phyloP scores from a whole-genome alignment of 768 basidiomycete genomes.

The Trametes cinnabarina region DNA sequence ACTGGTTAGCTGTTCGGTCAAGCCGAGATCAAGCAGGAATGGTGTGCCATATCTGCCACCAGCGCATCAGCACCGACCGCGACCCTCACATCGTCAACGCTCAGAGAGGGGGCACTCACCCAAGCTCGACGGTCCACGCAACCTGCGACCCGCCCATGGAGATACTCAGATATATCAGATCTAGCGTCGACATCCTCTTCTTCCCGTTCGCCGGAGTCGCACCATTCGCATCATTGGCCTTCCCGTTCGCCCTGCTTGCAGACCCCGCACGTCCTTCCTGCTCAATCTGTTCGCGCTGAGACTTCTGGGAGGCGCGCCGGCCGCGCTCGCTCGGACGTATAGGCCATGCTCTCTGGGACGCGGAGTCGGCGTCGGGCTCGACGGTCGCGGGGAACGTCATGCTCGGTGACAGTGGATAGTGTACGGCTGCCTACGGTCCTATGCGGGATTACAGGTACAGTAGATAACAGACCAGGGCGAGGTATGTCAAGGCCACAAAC shows the following conservation, averaged over 20 bases:
- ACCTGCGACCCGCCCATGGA: slow-evolving; percentile 96
- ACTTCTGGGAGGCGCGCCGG: slow-evolving; percentile 14
- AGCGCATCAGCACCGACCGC: neutral
- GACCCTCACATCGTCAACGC: neutral
- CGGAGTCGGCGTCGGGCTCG: slow-evolving; percentile 69
- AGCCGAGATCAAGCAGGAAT: slow-evolving; percentile 74
- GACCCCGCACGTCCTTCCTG: slow-evolving; percentile 5
- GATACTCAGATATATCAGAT: slow-evolving; percentile 75
- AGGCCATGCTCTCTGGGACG: slow-evolving; percentile 79
- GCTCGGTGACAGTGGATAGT: neutral
- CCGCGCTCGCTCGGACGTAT: slow-evolving; percentile 33
- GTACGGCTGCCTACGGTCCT: neutral
- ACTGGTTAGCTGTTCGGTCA: slow-evolving; percentile 88
- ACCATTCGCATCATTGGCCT: neutral
- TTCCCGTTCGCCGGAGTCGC: neutral
- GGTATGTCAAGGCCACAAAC: neutral
- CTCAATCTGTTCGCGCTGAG: neutral
- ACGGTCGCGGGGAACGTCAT: slow-evolving; percentile 60
- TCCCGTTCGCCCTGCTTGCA: slow-evolving; percentile 1
- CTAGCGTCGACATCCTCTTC: slow-evolving; percentile 34
- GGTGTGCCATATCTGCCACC: slow-evolving; percentile 81
- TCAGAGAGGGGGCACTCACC: slow-evolving; percentile 48
- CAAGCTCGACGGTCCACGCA: slow-evolving; percentile 93
- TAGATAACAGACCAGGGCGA: neutral
- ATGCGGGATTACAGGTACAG: neutral